A percentile compares a stretch with the other conserved stretches of the same genome.
phyloP scores from a whole-genome alignment of 495 filamentous ascomycete species.

The Neurospora sp. region DNA sequence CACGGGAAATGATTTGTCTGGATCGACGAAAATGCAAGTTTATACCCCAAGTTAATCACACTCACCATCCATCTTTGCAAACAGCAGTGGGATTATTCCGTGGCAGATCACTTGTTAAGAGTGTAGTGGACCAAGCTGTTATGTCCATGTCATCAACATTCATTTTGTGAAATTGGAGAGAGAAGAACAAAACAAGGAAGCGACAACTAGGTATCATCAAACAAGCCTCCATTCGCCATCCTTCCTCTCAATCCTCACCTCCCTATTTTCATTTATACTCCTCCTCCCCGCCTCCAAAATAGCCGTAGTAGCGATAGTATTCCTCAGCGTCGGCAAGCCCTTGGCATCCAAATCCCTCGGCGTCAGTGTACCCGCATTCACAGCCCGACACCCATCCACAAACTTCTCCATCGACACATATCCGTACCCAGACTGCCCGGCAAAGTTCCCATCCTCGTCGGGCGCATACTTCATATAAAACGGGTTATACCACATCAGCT shows the following conservation, averaged over 20 bases:
- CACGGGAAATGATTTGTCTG: background rate
- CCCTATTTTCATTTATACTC: conserved; percentile 69
- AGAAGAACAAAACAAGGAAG: background rate
- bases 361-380: conserved; percentile 63
- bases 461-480: conserved; percentile 97
- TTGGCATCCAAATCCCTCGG: conserved; percentile 67
- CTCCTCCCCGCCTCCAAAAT: conserved; percentile 79
- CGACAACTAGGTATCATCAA: conserved; percentile 26
- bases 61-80: background rate
- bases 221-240: conserved; percentile 61
- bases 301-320: conserved; percentile 83
- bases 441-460: conserved; percentile 91
- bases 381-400: conserved; percentile 69
- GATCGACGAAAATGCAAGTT: background rate
- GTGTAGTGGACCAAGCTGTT: no score
- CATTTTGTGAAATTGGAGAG: background rate
- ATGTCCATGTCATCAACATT: background rate
- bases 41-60: background rate
- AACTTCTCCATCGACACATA: conserved; percentile 96
- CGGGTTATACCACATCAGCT: conserved; percentile 78
- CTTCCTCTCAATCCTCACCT: conserved; percentile 58
- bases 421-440: conserved; percentile 82
- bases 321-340: conserved; percentile 74
- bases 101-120: no score
- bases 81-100: background rate